phyloP scores from a whole-genome alignment of 192 early-diverging fungal genomes.

The Umbelopsis ramanniana region DNA sequence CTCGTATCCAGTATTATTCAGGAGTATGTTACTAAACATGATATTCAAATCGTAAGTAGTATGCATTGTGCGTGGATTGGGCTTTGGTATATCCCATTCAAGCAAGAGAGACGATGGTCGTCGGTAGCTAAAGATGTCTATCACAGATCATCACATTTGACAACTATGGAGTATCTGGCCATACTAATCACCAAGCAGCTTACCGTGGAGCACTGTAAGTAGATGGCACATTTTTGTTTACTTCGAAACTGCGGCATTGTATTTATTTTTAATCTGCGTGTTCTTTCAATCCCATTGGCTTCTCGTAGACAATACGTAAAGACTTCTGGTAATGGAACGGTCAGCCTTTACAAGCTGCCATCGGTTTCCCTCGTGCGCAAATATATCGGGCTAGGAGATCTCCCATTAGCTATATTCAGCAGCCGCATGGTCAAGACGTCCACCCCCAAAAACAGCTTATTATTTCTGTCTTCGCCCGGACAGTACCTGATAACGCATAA shows the following conservation, averaged over 20 bases:
- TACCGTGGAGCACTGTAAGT: constrained; percentile 71
- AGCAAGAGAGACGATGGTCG: too few relatives aligned
- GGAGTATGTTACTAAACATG: constrained; percentile 58
- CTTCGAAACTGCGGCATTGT: too few relatives aligned
- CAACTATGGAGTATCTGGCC: constrained; percentile 83
- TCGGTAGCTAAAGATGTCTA: too few relatives aligned
- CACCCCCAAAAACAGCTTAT: constrained; percentile 27
- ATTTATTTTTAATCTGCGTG: too few relatives aligned
- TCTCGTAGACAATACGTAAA: constrained; percentile 13
- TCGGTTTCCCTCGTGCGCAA: constrained; percentile 64
- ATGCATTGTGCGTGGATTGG: too few relatives aligned
- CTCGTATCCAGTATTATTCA: constrained; percentile 66
- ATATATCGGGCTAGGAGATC: constrained; percentile 58
- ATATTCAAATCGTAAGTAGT: constrained; percentile 62
- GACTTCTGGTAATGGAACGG: constrained; percentile 39
- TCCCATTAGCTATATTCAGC: constrained; percentile 33
- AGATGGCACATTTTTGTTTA: too few relatives aligned
- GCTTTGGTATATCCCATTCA: too few relatives aligned
- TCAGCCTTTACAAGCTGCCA: constrained; percentile 60
- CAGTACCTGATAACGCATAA: constrained; percentile 58
- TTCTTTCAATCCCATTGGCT: constrained; percentile 1
- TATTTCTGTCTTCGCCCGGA: constrained; percentile 65
- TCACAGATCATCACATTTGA: constrained; percentile 90
- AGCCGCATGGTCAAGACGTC: background rate
- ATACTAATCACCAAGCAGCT: constrained; percentile 85